Conservation (phyloP, 441 rosid species). For the Jatropha podagrica region DNA sequence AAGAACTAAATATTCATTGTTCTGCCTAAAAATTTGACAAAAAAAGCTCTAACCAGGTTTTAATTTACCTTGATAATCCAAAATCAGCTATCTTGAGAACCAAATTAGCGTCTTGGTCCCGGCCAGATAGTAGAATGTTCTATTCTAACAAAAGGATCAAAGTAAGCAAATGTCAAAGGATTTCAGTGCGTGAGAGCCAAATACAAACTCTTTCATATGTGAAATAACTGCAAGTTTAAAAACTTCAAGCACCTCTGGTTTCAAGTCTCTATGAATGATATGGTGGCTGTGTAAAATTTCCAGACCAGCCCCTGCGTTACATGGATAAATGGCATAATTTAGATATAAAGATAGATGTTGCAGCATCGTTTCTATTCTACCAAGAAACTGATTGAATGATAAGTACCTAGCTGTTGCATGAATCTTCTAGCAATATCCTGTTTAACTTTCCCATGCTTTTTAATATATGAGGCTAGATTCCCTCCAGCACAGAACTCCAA, state of each 20-base stretch:
- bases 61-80: slow-evolving; percentile 59
- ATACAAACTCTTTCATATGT: not conserved
- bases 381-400: slow-evolving; percentile 1
- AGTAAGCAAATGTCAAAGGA: slow-evolving; percentile 11
- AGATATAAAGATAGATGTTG: not conserved
- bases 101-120: slow-evolving; percentile 27
- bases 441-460: slow-evolving; percentile 45
- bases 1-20: not conserved
- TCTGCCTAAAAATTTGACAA: not conserved
- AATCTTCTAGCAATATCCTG: slow-evolving; percentile 49
- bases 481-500: slow-evolving; percentile 62
- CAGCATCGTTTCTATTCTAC: not conserved
- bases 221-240: not conserved
- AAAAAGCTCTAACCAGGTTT: not conserved
- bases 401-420: slow-evolving; percentile 60
- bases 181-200: not conserved
- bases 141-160: slow-evolving; percentile 23
- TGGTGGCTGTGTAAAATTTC: slow-evolving; percentile 50
- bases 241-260: slow-evolving; percentile 50
- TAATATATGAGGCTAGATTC: slow-evolving; percentile 48
- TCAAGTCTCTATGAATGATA: slow-evolving; percentile 61
- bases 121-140: slow-evolving; percentile 57
- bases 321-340: not conserved
- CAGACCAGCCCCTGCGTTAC: slow-evolving; percentile 55
- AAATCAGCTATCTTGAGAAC: slow-evolving; percentile 76